Base-by-base conservation (phyloP, 2,329 filamentous ascomycete genomes). In the Phaeophleospora eucalypticola region DNA sequence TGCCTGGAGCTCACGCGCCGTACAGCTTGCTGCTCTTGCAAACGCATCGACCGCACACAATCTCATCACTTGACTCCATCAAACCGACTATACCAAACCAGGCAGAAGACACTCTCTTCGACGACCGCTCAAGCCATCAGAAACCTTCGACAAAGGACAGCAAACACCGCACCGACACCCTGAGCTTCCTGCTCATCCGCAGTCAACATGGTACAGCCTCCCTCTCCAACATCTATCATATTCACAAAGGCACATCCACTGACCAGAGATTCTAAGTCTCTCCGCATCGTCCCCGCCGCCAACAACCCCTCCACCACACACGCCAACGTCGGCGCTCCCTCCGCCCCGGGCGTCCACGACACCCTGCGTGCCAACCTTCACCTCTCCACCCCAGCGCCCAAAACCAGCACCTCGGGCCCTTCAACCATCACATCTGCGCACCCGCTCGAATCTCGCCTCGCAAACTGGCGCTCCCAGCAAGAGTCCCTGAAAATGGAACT, bases 291-390 rank as follows among this genome's bases (percentile, higher is more conserved):
- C 58, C 93, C 93, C 66, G 68, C 82, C 51, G 70, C 82, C 61
- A 65, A 75, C 58, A 81, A 91, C 75, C 71, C 82, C 32, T 61
- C 64, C 42, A 21, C 61, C 61, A 80, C 76, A 58, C 72, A 61
- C 49, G 63, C 59, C 61, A 29, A 77, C 48, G 69, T 78, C 65
- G 79, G 77, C 56, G 93, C 93, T 3, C 93, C 93, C 59, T 96
- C 91, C 1, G 91, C 89, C 14, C 90, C 90, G 0, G 91, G 91
- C 59, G 78, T 97, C 55, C 90, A 94, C 78, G 93, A 97, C 75
- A 90, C 87, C 15, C 86, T 98, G 60, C 90, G 93, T 64, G 77
- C 84, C 54, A 89, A 90, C 71, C 79, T 95, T 57, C 82, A 82
- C 59, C 83, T 74, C 56, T 52, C 81, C n/a, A 74, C 74, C 41